These are phyloP conservation scores for Mycena polygramma DNA, from an alignment of 768 basidiomycete species.

Conservation along the genomic window DNA sequence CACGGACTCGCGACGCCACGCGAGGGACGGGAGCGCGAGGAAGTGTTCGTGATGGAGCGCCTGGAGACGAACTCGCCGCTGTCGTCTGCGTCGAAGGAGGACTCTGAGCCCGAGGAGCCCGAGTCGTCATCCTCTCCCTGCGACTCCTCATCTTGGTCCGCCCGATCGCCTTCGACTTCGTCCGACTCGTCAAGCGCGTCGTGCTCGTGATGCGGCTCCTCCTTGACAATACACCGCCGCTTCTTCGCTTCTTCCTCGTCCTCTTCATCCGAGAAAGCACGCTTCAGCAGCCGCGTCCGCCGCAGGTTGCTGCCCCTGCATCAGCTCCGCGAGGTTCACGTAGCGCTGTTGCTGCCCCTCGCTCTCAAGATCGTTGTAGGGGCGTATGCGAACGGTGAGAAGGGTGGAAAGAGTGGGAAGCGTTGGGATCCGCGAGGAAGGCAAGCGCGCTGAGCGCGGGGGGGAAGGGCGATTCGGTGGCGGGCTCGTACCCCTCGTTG, in stretches of 20 bases:
- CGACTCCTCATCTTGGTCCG: not conserved
- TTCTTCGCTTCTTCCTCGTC: no score
- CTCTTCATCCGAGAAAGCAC: no score
- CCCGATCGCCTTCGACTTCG: no score
- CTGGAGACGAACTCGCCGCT: conserved; percentile 27
- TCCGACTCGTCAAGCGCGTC: no score
- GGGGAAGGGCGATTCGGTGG: not conserved
- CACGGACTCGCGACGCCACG: not conserved
- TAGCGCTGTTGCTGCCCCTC: conserved; percentile 22
- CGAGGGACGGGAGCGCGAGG: not conserved
- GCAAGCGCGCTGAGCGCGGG: conserved; percentile 5
- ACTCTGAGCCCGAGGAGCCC: conserved; percentile 28
- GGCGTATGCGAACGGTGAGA: no score
- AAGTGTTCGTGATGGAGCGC: conserved; percentile 3
- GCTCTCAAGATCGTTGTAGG: conserved; percentile 16
- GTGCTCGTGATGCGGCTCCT: not conserved
- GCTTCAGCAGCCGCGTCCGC: no score
- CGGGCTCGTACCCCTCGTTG: no score
- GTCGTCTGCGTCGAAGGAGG: not conserved
- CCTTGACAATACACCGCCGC: not conserved
- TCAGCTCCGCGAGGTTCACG: conserved; percentile 33
- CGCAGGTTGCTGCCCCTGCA: not conserved
- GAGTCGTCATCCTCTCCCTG: not conserved
- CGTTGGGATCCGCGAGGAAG: not conserved
- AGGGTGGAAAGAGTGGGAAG: no score